Evolutionary conservation across 306 rosid genomes (phyloP), one percentile per base, ranked within the genome.

Genomic region (Pyrus bretschneideri): DNA sequence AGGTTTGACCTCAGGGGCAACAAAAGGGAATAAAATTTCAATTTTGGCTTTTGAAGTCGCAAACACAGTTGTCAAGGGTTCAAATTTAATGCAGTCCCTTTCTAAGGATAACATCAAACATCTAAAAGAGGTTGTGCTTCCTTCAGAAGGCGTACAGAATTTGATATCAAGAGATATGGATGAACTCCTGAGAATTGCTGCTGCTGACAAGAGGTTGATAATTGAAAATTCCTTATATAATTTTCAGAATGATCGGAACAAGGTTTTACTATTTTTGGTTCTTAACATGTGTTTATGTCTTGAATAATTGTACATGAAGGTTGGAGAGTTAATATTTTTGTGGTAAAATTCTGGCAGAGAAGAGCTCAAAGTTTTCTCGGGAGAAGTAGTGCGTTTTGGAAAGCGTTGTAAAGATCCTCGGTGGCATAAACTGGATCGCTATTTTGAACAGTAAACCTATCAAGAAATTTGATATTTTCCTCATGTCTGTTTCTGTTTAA

Each of bases 371-470:
- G 84, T 93, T 60, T 96, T 96, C 84, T 85, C 91, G 6, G 92
- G 98, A 65, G 99, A 96, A 88, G 98, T 96, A 79, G 97, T 96
- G 42, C 98, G 99, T 27, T 96, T 96, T 82, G 99, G 99, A 80
- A 96, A 96, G 87, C 97, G 94, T 71, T 96, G 99, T 78, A 93
- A 91, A 87, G 98, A 96, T 88, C 99, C 99, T 81, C 99, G 93
- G 73, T 96, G 99, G 99, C 99, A 96, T 82, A 85, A 96, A 76
- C 83, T 96, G 80, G 85, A 96, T 77, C 94, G 99, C 84, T 96
- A 91, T 83, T 96, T 96, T 81, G 96, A 91, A 67, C 93, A 91
- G 99, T 96, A 93, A 86, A 23, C 58, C 10, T 71, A n/a, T 33
- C 69, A 49, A 70, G 63, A 72, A 65, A 31, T 80, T 80, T 61